These are phyloP conservation scores for Mytilinidion resinicola DNA, from an alignment of 495 filamentous ascomycete genomes.

Conservation along the genomic window DNA sequence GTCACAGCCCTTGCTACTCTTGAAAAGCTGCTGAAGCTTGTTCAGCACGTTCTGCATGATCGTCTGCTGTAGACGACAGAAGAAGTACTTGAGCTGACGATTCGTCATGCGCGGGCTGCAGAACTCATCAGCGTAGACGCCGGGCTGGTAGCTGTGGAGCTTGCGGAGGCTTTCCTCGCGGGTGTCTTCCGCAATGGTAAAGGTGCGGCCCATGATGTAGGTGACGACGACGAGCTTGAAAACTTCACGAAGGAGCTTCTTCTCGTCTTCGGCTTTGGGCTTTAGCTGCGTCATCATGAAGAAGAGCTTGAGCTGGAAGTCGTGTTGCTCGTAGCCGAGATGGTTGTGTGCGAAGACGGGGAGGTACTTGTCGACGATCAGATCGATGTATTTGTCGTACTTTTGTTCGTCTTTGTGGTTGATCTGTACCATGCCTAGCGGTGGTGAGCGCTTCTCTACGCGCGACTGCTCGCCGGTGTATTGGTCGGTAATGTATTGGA, in stretches of 20 bases:
- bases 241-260: slow-evolving; percentile 31
- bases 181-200: slow-evolving; percentile 31
- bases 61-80: slow-evolving; percentile 27
- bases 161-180: slow-evolving; percentile 16
- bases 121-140: slow-evolving; percentile 8
- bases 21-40: slow-evolving; percentile 34
- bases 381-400: slow-evolving; percentile 34
- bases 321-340: slow-evolving; percentile 32
- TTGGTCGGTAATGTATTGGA: slow-evolving; percentile 31
- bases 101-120: slow-evolving; percentile 38
- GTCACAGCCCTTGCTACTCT: slow-evolving; percentile 26
- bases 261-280: slow-evolving; percentile 26
- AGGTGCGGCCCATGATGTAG: slow-evolving; percentile 38
- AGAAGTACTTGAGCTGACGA: slow-evolving; percentile 40
- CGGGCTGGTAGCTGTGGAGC: slow-evolving; percentile 19
- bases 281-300: slow-evolving; percentile 29
- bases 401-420: slow-evolving; percentile 31
- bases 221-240: slow-evolving; percentile 35
- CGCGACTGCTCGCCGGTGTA: slow-evolving; percentile 9
- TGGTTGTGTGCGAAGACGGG: slow-evolving; percentile 29
- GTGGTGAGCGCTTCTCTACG: slow-evolving; percentile 30
- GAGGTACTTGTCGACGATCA: slow-evolving; percentile 33
- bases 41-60: slow-evolving; percentile 31
- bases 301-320: slow-evolving; percentile 33
- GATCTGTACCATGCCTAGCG: slow-evolving; percentile 33